Conservation (phyloP, 345 rosid species). For the Hevea brasiliensis region DNA sequence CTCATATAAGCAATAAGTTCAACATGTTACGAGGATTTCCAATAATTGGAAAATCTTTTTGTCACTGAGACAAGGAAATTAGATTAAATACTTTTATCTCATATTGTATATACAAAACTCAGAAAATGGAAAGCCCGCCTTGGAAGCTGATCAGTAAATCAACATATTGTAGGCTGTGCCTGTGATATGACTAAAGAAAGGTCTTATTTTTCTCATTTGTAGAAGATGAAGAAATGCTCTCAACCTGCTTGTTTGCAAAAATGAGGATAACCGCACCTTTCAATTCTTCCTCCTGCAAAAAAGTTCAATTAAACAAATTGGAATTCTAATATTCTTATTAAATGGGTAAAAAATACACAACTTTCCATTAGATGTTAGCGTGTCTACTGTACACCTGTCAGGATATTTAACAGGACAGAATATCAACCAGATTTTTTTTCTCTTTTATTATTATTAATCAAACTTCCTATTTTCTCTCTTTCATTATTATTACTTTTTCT, state of each 20-base stretch:
- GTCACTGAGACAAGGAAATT: background rate
- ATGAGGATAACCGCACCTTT: constrained; percentile 55
- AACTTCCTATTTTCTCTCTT: background rate
- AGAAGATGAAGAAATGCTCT: background rate
- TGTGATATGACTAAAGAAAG: background rate
- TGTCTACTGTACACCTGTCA: background rate
- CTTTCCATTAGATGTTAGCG: background rate
- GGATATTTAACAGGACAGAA: background rate
- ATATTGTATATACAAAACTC: background rate
- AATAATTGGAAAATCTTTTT: background rate
- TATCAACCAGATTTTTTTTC: background rate
- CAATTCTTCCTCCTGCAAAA: constrained; percentile 50
- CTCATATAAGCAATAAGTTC: background rate
- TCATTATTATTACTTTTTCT: background rate
- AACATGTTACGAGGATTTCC: background rate
- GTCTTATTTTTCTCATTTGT: background rate
- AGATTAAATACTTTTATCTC: background rate
- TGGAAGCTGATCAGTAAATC: background rate
- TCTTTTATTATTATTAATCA: background rate
- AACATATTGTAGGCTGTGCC: background rate
- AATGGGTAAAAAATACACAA: background rate
- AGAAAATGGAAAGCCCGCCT: background rate
- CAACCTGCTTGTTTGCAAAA: constrained; percentile 62
- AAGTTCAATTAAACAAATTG: background rate
- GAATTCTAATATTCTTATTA: background rate